These are phyloP conservation scores for Ganoderma lucidum DNA, from an alignment of 1,284 basidiomycete genomes.

Conservation along the genomic window DNA sequence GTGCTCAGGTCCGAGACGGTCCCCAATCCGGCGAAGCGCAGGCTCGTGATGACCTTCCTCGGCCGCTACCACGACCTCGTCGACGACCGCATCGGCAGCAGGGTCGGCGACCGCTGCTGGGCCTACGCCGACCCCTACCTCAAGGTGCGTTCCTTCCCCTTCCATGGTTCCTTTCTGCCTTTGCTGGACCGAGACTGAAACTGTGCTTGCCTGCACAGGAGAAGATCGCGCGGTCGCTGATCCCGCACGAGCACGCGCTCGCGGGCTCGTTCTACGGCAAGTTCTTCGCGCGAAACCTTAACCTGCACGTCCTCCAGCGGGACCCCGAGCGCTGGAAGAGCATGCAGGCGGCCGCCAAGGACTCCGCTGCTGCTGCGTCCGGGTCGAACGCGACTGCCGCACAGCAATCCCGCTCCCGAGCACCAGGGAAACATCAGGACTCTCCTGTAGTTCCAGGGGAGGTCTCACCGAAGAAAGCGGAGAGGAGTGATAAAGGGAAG, in stretches of 20 bases:
- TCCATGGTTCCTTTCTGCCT: conserved; percentile 27
- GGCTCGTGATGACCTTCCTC: conserved; percentile 78
- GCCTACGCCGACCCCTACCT: conserved; percentile 88
- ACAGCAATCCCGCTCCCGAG: neutral
- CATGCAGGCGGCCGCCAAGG: conserved; percentile 49
- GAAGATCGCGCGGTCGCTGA: conserved; percentile 85
- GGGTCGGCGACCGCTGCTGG: conserved; percentile 90
- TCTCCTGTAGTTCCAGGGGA: neutral
- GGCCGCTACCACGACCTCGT: conserved; percentile 82
- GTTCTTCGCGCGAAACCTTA: conserved; percentile 83
- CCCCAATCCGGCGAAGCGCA: conserved; percentile 70
- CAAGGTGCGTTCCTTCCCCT: conserved; percentile 61
- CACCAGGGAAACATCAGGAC: neutral
- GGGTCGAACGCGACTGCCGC: neutral
- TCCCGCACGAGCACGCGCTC: conserved; percentile 75
- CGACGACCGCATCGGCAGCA: conserved; percentile 88
- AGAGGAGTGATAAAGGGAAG: conserved; percentile 29
- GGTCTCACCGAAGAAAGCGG: neutral
- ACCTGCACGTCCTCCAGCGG: conserved; percentile 80
- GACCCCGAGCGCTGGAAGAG: conserved; percentile 86
- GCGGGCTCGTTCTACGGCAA: conserved; percentile 85
- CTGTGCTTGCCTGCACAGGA: conserved; percentile 59
- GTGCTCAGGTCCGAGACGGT: conserved; percentile 78
- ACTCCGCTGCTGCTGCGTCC: neutral
- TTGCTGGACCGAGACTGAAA: neutral